Base-by-base conservation (phyloP, 345 rosid genomes). In the Garcia nutans region DNA sequence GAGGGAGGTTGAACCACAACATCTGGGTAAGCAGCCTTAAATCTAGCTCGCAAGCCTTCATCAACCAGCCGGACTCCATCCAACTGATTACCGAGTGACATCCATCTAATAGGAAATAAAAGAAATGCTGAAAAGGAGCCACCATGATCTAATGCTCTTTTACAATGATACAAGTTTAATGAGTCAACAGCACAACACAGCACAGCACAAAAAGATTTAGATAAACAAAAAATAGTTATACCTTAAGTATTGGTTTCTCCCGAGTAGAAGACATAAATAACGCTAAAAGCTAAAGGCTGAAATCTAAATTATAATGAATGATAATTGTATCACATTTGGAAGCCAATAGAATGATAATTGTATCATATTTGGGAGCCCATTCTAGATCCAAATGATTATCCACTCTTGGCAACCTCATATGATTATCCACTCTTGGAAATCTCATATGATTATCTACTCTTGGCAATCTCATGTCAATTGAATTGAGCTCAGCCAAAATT, bases 41-140 rank as follows among this genome's bases (percentile, higher is more conserved):
- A 96, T 77, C 98, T 88, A 72, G 97, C 99, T 59, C 97, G 84
- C 59, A 96, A 87, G 55, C 98, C 97, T 76, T 96, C 99, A 74
- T 93, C 97, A 41, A 96, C 95, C 68, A 96, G 81, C 77, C 98
- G 82, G 23, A 89, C 98, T 4, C 97, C 99, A 3, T 82, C 87
- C 81, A 96, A 86, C 81, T 96, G 99, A 83, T 93, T 96, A 59
- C 99, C 99, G 7, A 93, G 90, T 50, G 98, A 93, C 81, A 96
- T 85, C 99, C 99, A 96, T 84, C 98, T 93, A 83, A 70, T 49
- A 54, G 17, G 58, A 57, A 56, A 79, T 17, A 61, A 63, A 47
- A 49, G 9, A 15, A 19, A 55, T 7, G 50, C 41, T 66, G 11
- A 17, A 24, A 66, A 65, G 3, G 37, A 31, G 17, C 59, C 24